A percentile compares a stretch with the other conserved stretches of the same genome.
Conservation (phyloP, 495 filamentous ascomycete genomes). For the Acidomyces sp. region DNA sequence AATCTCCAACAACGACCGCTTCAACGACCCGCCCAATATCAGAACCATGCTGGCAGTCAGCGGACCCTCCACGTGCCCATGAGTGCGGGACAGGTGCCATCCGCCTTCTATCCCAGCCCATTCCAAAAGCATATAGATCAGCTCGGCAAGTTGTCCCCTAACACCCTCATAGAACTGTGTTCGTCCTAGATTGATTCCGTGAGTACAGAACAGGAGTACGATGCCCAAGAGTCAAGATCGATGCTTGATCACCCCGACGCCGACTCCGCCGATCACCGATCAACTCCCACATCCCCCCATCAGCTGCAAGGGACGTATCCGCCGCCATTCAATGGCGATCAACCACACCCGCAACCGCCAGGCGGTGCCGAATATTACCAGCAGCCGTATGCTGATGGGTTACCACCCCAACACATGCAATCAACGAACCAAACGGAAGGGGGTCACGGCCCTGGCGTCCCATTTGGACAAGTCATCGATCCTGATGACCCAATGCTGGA, state of each 20-base stretch:
- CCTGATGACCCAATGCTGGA: slow-evolving; percentile 73
- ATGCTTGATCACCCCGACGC: slow-evolving; percentile 66
- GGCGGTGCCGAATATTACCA: slow-evolving; percentile 8
- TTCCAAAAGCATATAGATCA: slow-evolving; percentile 94
- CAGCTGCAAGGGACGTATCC: slow-evolving; percentile 14
- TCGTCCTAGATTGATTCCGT: slow-evolving; percentile 70
- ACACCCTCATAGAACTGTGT: slow-evolving; percentile 54
- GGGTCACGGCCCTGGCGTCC: no score
- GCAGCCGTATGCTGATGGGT: neutral
- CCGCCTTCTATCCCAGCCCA: slow-evolving; percentile 59
- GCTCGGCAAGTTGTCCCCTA: slow-evolving; percentile 70
- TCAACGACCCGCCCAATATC: no score
- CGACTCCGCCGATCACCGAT: slow-evolving; percentile 37
- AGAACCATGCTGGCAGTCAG: slow-evolving; percentile 20
- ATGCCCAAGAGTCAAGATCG: slow-evolving; percentile 48
- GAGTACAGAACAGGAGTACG: slow-evolving; percentile 95
- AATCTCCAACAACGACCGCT: no score
- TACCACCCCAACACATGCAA: neutral
- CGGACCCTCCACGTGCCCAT: slow-evolving; percentile 16
- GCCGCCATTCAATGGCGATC: slow-evolving; percentile 5
- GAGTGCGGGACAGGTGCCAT: slow-evolving; percentile 14
- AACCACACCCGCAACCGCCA: neutral
- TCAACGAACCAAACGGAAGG: no score
- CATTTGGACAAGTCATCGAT: slow-evolving; percentile 62
- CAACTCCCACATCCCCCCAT: slow-evolving; percentile 17